A percentile compares a stretch with the other conserved stretches of the same genome.
Conservation (phyloP, 2,329 filamentous ascomycete genomes). For the Chaetomiaceae sp. region DNA sequence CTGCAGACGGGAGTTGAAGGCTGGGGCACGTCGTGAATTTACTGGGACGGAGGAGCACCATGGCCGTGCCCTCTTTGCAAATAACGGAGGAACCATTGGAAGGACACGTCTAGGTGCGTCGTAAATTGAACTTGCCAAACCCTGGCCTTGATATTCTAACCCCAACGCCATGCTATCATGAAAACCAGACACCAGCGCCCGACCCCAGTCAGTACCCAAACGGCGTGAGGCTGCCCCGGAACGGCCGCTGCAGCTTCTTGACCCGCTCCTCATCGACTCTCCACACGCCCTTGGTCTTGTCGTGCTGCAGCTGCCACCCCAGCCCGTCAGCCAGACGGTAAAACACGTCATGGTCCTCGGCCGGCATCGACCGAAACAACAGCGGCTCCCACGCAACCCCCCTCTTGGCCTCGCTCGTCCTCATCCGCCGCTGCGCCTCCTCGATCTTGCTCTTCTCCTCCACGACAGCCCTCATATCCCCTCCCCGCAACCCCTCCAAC, state of each 20-base stretch:
- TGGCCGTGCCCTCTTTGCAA: too few species aligned
- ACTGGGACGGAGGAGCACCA: too few species aligned
- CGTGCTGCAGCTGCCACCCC: slow-evolving; percentile 30
- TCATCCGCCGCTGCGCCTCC: slow-evolving; percentile 71
- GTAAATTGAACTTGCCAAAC: too few species aligned
- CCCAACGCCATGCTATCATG: slow-evolving; percentile 20
- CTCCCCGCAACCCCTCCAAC: slow-evolving; percentile 62
- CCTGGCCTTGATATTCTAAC: slow-evolving; percentile 16
- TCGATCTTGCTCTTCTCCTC: slow-evolving; percentile 76
- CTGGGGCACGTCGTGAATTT: too few species aligned
- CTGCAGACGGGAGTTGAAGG: too few species aligned
- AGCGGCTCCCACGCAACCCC: slow-evolving; percentile 40
- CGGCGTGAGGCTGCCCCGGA: slow-evolving; percentile 32
- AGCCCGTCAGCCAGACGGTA: slow-evolving; percentile 30
- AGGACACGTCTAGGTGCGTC: too few species aligned
- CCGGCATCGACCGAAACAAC: slow-evolving; percentile 30
- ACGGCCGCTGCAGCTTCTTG: slow-evolving; percentile 29
- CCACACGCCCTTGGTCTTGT: slow-evolving; percentile 38
- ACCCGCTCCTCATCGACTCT: slow-evolving; percentile 29
- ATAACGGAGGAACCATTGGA: too few species aligned
- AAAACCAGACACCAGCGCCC: background rate
- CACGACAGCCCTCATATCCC: slow-evolving; percentile 68
- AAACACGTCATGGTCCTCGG: slow-evolving; percentile 31
- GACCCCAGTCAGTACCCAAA: slow-evolving; percentile 22
- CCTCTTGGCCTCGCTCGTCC: slow-evolving; percentile 58